phyloP scores from a whole-genome alignment of 495 filamentous ascomycete species.

The Rhypophila decipiens region DNA sequence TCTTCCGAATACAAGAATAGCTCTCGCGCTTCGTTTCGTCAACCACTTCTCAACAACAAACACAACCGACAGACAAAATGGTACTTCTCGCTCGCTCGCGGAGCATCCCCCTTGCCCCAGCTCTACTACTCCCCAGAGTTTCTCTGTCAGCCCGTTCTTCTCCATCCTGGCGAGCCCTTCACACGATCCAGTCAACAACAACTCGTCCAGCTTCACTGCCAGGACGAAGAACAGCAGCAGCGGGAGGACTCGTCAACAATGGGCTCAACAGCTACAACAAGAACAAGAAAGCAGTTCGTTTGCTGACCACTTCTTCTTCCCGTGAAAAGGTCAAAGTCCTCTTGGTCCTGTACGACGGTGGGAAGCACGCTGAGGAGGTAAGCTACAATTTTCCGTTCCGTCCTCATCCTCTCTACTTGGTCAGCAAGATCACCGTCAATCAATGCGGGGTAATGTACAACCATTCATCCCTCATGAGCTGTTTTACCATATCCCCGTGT shows the following conservation, averaged over 20 bases:
- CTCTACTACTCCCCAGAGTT: slow-evolving; percentile 11
- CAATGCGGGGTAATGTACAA: neutral
- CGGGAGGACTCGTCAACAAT: no score
- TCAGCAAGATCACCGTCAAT: no score
- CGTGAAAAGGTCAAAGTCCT: slow-evolving; percentile 55
- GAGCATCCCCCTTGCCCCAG: slow-evolving; percentile 17
- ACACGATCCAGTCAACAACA: neutral
- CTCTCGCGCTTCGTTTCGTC: neutral
- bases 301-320: slow-evolving; percentile 33
- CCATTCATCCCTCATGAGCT: no score
- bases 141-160: slow-evolving; percentile 20
- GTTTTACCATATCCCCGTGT: no score
- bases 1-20: no score
- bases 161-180: slow-evolving; percentile 4
- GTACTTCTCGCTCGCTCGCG: slow-evolving; percentile 38
- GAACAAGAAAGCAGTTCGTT: slow-evolving; percentile 13
- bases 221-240: neutral
- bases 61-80: slow-evolving; percentile 38
- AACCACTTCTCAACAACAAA: neutral
- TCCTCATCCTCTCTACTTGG: neutral
- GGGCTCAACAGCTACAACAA: slow-evolving; percentile 13
- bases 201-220: neutral
- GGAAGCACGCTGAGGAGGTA: slow-evolving; percentile 46
- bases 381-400: slow-evolving; percentile 15
- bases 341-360: slow-evolving; percentile 50